These are phyloP conservation scores for Tetradesmus lagerheimii DNA, from an alignment of 139 green algal genomes.

Conservation along the genomic window DNA sequence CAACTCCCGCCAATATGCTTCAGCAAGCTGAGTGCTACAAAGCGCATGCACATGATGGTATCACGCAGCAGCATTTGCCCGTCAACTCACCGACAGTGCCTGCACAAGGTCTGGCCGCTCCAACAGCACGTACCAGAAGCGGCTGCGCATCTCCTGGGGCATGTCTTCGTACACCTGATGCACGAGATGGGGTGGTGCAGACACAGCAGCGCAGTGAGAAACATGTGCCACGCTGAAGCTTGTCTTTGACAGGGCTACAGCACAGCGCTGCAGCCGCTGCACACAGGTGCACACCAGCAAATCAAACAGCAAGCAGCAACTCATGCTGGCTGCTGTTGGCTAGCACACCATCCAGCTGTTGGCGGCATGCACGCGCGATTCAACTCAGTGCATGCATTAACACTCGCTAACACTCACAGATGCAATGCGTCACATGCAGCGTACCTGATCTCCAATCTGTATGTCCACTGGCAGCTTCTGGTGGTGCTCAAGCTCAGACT, in stretches of 20 bases:
- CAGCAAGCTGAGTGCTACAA: no score
- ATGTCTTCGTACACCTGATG: constrained; percentile 77
- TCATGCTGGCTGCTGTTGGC: neutral
- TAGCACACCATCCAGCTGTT: no score
- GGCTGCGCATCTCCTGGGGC: constrained; percentile 84
- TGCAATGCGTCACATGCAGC: neutral
- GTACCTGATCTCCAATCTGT: constrained; percentile 56
- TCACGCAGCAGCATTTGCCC: constrained; percentile 26
- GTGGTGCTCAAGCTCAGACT: constrained; percentile 51
- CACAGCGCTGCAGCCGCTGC: neutral
- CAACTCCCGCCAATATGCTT: no score
- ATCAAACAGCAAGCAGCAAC: neutral
- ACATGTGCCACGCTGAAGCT: no score
- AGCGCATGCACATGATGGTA: no score
- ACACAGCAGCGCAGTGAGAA: neutral
- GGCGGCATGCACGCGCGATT: no score
- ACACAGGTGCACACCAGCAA: neutral
- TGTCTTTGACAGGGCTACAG: no score
- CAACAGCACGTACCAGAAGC: constrained; percentile 86
- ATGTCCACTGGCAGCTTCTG: constrained; percentile 62
- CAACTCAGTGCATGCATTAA: neutral
- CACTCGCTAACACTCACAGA: neutral
- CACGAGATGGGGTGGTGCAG: neutral
- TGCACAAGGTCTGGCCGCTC: constrained; percentile 60
- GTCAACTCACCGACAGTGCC: constrained; percentile 53